Percentiles rank a stretch among this genome's conserved stretches.
Conservation (phyloP, 73 alveolate species). For the Effrenium voratum region DNA sequence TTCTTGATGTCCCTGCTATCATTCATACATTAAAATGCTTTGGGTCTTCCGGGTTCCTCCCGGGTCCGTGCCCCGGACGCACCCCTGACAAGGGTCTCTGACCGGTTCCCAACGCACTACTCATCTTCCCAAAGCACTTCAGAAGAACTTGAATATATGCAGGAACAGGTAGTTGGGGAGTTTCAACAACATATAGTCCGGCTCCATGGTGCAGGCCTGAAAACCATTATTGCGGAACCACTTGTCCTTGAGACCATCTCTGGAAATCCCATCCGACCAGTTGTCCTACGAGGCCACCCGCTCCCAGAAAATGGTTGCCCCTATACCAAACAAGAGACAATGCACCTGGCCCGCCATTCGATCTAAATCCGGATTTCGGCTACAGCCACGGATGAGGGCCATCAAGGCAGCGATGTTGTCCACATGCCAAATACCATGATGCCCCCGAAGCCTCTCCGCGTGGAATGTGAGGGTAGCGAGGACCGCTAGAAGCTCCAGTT, state of each 20-base stretch:
- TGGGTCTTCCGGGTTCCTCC: too few species aligned
- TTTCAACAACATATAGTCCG: background rate
- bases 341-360: background rate
- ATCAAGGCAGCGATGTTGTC: background rate
- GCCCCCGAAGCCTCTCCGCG: background rate
- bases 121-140: conserved; percentile 1
- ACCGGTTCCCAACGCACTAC: background rate
- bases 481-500: background rate
- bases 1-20: too few species aligned
- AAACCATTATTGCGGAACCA: background rate
- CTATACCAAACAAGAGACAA: background rate
- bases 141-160: background rate
- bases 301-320: background rate
- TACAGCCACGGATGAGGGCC: background rate
- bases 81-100: too few species aligned
- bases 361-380: background rate
- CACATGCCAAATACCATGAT: background rate
- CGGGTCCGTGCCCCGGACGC: too few species aligned
- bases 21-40: too few species aligned
- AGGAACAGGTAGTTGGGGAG: background rate
- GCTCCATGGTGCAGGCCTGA: background rate
- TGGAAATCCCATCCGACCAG: background rate
- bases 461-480: background rate
- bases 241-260: background rate
- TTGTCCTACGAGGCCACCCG: background rate